These are phyloP conservation scores for Purshia tridentata DNA, from an alignment of 306 rosid species.

Conservation along the genomic window DNA sequence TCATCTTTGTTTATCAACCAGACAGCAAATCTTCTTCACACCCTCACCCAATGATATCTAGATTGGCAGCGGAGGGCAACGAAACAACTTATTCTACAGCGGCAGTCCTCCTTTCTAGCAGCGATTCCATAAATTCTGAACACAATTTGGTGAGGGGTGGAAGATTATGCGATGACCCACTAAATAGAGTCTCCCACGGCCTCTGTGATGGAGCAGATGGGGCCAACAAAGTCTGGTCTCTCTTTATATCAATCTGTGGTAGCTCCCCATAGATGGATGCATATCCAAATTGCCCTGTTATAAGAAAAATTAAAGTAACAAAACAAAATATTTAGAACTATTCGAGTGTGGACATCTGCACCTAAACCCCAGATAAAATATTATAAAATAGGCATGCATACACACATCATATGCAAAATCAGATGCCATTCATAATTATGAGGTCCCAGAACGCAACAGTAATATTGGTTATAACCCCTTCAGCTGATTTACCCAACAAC, in stretches of 20 bases:
- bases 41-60: neutral
- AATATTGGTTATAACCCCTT: neutral
- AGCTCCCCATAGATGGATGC: conserved; percentile 73
- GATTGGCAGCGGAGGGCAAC: neutral
- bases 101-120: conserved; percentile 59
- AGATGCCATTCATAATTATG: neutral
- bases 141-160: conserved; percentile 88
- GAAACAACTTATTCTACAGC: conserved; percentile 40
- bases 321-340: too few species aligned
- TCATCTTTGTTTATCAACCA: neutral
- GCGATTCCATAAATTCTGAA: conserved; percentile 68
- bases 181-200: conserved; percentile 87
- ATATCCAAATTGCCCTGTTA: conserved; percentile 71
- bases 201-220: conserved; percentile 63
- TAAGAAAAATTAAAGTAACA: neutral
- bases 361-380: neutral
- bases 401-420: neutral
- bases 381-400: neutral
- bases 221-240: conserved; percentile 30
- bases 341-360: too few species aligned
- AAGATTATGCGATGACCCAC: conserved; percentile 70
- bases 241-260: conserved; percentile 53
- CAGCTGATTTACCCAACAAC: neutral
- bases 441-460: neutral
- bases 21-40: neutral